phyloP scores from a whole-genome alignment of 495 filamentous ascomycete genomes.

The Friedmanniomyces endolithicus region DNA sequence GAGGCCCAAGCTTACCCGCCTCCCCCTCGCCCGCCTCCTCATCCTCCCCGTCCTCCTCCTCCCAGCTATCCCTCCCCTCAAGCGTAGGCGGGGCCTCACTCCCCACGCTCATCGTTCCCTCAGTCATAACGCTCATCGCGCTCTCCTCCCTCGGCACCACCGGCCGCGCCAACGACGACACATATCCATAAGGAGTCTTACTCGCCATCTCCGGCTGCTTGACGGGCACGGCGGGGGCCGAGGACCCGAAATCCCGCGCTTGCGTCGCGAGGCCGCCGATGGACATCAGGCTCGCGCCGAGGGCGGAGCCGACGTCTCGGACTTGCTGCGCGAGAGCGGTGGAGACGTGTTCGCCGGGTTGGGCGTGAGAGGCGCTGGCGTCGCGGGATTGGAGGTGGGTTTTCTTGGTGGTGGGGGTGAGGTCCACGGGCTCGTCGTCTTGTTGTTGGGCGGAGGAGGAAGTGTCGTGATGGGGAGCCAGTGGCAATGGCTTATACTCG shows the following conservation, averaged over 20 bases:
- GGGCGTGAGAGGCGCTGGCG: background rate
- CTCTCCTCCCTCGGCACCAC: conserved; percentile 1
- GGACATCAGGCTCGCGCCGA: conserved; percentile 9
- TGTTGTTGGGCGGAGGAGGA: background rate
- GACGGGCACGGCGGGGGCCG: conserved; percentile 6
- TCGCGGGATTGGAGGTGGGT: conserved; percentile 9
- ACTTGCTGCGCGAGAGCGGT: background rate
- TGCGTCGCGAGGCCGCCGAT: conserved; percentile 2
- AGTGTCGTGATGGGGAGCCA: background rate
- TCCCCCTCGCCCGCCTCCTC: background rate
- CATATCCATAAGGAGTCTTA: conserved; percentile 5
- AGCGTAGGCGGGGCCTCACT: conserved; percentile 23
- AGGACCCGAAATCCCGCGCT: conserved; percentile 16
- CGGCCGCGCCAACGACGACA: conserved; percentile 3
- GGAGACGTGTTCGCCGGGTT: background rate
- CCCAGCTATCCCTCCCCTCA: conserved; percentile 33
- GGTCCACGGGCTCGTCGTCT: conserved; percentile 22
- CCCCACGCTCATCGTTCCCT: background rate
- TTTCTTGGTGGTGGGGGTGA: conserved; percentile 29
- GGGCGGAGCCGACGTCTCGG: conserved; percentile 11
- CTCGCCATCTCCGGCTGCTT: conserved; percentile 8
- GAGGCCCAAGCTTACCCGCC: background rate
- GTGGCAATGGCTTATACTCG: background rate
- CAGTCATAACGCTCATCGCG: background rate
- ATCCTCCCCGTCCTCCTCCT: no score